These are phyloP conservation scores for Phaffia australis DNA, from an alignment of 768 basidiomycete species.

Conservation along the genomic window DNA sequence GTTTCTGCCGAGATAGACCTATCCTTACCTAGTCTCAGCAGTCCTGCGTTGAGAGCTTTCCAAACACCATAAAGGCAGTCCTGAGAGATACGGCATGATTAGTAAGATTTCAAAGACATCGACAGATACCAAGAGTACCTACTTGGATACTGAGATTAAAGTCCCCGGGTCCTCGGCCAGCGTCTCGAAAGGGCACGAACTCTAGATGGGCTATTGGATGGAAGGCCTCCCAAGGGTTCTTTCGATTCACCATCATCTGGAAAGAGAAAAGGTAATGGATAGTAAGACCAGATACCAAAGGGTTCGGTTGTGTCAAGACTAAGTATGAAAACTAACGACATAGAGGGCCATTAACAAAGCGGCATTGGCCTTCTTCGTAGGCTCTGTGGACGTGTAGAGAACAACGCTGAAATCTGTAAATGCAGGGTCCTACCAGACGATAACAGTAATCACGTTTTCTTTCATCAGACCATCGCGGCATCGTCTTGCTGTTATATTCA, in stretches of 20 bases:
- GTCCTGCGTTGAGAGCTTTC: slow-evolving; percentile 39
- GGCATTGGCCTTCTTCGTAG: slow-evolving; percentile 81
- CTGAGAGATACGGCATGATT: slow-evolving; percentile 39
- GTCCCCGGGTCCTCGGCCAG: slow-evolving; percentile 81
- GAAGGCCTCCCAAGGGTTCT: slow-evolving; percentile 88
- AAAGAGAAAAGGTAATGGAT: slow-evolving; percentile 26
- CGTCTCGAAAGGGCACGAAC: slow-evolving; percentile 92
- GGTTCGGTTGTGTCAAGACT: neutral
- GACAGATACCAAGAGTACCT: slow-evolving; percentile 40
- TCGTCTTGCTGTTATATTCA: too few species aligned
- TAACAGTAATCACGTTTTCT: neutral
- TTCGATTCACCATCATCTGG: slow-evolving; percentile 84
- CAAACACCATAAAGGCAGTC: slow-evolving; percentile 88
- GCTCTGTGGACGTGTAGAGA: slow-evolving; percentile 76
- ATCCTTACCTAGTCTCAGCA: slow-evolving; percentile 34
- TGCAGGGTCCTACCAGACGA: slow-evolving; percentile 3
- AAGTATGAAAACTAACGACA: slow-evolving; percentile 50
- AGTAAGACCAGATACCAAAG: neutral
- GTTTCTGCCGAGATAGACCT: too few species aligned
- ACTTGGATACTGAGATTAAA: slow-evolving; percentile 90
- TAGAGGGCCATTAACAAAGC: slow-evolving; percentile 89
- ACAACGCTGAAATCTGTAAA: slow-evolving; percentile 43
- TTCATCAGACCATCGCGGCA: neutral
- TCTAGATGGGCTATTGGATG: slow-evolving; percentile 83
- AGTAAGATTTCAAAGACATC: slow-evolving; percentile 45